Conservation (phyloP, 2,329 filamentous ascomycete genomes). For the Chaetomium sp. region DNA sequence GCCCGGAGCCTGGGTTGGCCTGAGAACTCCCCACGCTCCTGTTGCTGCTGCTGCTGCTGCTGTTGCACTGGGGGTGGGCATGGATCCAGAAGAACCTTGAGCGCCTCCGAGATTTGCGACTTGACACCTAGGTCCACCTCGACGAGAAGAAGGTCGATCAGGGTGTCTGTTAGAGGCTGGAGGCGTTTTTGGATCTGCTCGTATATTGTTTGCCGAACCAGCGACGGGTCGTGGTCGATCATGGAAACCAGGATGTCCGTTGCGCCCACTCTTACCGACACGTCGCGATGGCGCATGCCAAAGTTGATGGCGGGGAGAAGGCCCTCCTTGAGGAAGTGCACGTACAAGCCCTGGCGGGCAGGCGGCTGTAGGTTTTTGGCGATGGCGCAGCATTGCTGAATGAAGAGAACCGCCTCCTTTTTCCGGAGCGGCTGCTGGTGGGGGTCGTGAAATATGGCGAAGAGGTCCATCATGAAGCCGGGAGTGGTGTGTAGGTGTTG, state of each 20-base stretch:
- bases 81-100: constrained; percentile 89
- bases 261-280: constrained; percentile 83
- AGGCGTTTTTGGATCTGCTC: constrained; percentile 87
- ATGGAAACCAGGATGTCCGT: constrained; percentile 92
- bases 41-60: constrained; percentile 36
- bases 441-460: constrained; percentile 75
- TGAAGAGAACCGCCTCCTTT: constrained; percentile 93
- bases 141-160: constrained; percentile 87
- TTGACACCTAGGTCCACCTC: constrained; percentile 94
- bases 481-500: constrained; percentile 86
- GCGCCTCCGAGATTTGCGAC: constrained; percentile 90
- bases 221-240: constrained; percentile 92
- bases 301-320: constrained; percentile 89
- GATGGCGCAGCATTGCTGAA: constrained; percentile 92
- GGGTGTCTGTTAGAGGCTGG: constrained; percentile 81
- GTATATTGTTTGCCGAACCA: constrained; percentile 92
- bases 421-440: constrained; percentile 70
- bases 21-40: constrained; percentile 59
- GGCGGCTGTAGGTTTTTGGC: constrained; percentile 91
- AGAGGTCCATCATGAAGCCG: constrained; percentile 79
- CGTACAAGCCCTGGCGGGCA: constrained; percentile 77
- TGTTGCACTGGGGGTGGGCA: constrained; percentile 46
- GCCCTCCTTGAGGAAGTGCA: constrained; percentile 85
- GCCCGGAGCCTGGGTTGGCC: constrained; percentile 60
- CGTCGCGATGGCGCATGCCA: constrained; percentile 81